Percentiles rank a stretch among this genome's conserved stretches.
Evolutionary conservation across 495 filamentous ascomycete species (phyloP).

Genomic region (Penicillium dipodomyicola): DNA sequence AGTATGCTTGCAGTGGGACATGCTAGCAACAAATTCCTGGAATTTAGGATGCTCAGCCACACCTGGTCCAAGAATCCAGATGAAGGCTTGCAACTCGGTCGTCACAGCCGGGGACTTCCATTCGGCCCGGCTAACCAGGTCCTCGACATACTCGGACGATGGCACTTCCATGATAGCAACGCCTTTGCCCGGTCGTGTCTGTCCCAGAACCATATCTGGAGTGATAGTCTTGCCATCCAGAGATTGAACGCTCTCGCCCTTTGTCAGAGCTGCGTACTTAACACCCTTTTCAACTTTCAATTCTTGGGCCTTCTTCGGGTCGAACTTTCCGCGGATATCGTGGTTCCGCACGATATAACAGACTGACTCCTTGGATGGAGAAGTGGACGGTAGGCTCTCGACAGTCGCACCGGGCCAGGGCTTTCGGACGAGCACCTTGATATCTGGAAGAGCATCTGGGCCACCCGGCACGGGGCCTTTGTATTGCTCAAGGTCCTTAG

Average conservation of each 20-base stretch:
- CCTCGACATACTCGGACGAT: constrained; percentile 60
- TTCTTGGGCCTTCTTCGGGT: constrained; percentile 55
- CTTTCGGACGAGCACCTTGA: constrained; percentile 69
- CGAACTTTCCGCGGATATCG: constrained; percentile 75
- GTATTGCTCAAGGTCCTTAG: constrained; percentile 65
- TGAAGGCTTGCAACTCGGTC: constrained; percentile 61
- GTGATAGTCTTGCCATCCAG: constrained; percentile 56
- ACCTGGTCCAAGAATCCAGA: constrained; percentile 76
- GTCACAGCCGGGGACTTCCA: constrained; percentile 67
- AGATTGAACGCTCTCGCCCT: constrained; percentile 54
- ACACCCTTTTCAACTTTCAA: constrained; percentile 54
- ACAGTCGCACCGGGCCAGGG: constrained; percentile 80
- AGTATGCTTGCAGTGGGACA: constrained; percentile 64
- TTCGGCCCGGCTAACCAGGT: constrained; percentile 66
- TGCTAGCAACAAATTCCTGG: constrained; percentile 63
- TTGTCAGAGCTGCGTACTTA: constrained; percentile 53
- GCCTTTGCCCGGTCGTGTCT: constrained; percentile 55
- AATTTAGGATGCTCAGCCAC: constrained; percentile 62
- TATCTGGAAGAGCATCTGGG: constrained; percentile 52
- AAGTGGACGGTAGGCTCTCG: constrained; percentile 61
- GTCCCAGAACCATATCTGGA: constrained; percentile 65
- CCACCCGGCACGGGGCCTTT: constrained; percentile 59
- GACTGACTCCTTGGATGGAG: constrained; percentile 61
- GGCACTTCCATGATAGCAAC: constrained; percentile 81
- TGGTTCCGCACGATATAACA: constrained; percentile 83